These are phyloP conservation scores for Margaritispora aquatica DNA, from an alignment of 495 filamentous ascomycete genomes.

Conservation along the genomic window DNA sequence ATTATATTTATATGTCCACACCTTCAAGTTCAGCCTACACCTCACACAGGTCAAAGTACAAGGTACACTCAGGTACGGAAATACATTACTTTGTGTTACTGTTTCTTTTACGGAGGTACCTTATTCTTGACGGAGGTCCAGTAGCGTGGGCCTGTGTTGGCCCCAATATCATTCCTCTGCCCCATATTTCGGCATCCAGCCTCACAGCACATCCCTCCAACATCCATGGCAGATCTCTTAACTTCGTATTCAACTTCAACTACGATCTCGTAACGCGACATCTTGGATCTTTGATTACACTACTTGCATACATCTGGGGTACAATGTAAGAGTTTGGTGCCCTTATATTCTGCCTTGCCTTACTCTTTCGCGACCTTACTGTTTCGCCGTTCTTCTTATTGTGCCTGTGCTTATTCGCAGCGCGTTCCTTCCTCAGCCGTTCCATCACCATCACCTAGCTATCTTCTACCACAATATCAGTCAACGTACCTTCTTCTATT, in stretches of 20 bases:
- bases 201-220: not conserved
- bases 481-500: not conserved
- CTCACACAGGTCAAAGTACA: not conserved
- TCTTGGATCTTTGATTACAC: constrained; percentile 3
- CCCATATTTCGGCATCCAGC: not conserved
- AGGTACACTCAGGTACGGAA: not conserved
- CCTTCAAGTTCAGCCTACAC: no score
- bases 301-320: constrained; percentile 4
- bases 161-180: not conserved
- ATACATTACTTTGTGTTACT: not conserved
- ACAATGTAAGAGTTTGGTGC: constrained; percentile 25
- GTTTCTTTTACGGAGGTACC: no score
- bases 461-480: not conserved
- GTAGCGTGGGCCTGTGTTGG: not conserved
- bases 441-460: not conserved
- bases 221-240: not conserved
- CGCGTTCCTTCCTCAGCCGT: constrained; percentile 18
- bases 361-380: not conserved
- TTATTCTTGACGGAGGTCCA: no score
- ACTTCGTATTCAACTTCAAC: not conserved
- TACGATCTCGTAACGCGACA: not conserved
- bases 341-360: constrained; percentile 16
- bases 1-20: no score
- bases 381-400: no score
- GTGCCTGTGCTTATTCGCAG: constrained; percentile 18